phyloP scores from a whole-genome alignment of 2,329 filamentous ascomycete species.

The Botrytis medusae region DNA sequence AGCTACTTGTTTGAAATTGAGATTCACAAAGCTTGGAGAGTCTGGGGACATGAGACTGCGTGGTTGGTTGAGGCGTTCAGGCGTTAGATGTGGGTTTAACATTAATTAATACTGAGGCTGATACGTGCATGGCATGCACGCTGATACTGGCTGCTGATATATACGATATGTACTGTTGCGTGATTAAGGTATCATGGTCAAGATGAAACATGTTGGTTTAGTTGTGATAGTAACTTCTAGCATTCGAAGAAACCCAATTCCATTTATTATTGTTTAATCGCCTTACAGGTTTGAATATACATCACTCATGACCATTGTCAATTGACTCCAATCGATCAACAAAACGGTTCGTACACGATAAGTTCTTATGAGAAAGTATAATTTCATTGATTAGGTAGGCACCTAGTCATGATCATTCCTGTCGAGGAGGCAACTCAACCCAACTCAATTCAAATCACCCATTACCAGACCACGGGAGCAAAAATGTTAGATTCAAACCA shows the following conservation, averaged over 20 bases:
- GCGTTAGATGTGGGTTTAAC: not conserved
- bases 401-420: not conserved
- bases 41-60: not conserved
- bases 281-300: not conserved
- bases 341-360: not conserved
- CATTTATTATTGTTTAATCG: not conserved
- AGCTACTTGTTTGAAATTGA: not conserved
- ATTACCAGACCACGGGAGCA: no score
- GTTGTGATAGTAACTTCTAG: not conserved
- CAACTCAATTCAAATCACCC: not conserved
- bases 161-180: not conserved
- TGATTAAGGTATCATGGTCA: not conserved
- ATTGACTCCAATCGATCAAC: not conserved
- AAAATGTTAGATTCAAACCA: not conserved
- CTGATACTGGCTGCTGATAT: not conserved
- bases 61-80: not conserved
- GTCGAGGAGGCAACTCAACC: not conserved
- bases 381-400: not conserved
- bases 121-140: not conserved
- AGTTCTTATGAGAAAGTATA: not conserved
- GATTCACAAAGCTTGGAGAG: not conserved
- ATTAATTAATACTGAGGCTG: not conserved
- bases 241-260: not conserved
- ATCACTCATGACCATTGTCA: not conserved
- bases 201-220: not conserved